phyloP scores from a whole-genome alignment of 2,329 filamentous ascomycete species.

The Stemphylium vesicarium region DNA sequence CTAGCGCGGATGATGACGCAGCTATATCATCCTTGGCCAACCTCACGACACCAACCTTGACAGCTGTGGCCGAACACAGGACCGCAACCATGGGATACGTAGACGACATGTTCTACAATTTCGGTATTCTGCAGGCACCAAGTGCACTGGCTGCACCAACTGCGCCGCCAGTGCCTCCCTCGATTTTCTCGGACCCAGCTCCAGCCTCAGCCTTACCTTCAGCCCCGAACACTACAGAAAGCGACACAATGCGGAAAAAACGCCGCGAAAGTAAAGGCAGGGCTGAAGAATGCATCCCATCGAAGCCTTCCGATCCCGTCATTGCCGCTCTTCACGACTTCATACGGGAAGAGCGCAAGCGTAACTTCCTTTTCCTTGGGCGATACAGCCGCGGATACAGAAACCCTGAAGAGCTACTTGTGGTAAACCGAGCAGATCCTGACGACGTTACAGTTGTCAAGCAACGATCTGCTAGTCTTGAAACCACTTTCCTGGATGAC shows the following conservation, averaged over 20 bases:
- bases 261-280: neutral
- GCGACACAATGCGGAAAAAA: neutral
- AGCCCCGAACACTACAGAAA: too few relatives aligned
- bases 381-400: conserved; percentile 15
- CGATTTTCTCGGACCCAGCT: too few relatives aligned
- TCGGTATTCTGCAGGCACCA: too few relatives aligned
- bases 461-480: neutral
- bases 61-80: neutral
- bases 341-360: conserved; percentile 17
- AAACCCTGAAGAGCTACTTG: conserved; percentile 10
- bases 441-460: neutral
- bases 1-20: conserved; percentile 1
- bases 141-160: too few relatives aligned
- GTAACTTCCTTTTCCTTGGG: conserved; percentile 22
- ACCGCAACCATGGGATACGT: neutral
- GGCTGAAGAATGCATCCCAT: neutral
- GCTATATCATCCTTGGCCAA: neutral
- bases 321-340: conserved; percentile 15
- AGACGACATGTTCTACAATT: too few relatives aligned
- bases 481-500: neutral
- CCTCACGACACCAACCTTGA: neutral
- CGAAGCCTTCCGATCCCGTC: conserved; percentile 3
- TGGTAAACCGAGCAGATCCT: conserved; percentile 2
- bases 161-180: too few relatives aligned
- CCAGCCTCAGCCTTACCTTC: too few relatives aligned